Evolutionary conservation across 805 yeast genomes (phyloP).

Genomic region (Scheffersomyces lignosus): DNA sequence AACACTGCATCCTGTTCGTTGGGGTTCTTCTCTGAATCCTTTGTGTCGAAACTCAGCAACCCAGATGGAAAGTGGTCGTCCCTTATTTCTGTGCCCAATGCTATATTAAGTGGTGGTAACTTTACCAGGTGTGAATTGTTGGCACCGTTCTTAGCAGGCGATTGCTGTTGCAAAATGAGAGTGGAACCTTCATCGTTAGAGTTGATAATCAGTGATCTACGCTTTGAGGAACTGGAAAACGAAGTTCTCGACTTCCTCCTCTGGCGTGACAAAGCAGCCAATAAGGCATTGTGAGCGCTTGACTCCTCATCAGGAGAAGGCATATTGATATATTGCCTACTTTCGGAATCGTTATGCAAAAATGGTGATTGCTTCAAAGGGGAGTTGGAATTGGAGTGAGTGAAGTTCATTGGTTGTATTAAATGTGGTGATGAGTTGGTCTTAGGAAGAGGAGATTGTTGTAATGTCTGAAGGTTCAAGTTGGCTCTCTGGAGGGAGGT

Average conservation of each 20-base stretch:
- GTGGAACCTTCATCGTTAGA: slow-evolving; percentile 1
- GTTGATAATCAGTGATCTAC: background rate
- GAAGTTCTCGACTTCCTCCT: slow-evolving; percentile 24
- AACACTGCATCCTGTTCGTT: slow-evolving; percentile 56
- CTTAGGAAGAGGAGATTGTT: slow-evolving; percentile 29
- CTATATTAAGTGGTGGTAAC: slow-evolving; percentile 32
- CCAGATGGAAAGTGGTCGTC: background rate
- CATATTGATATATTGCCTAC: slow-evolving; percentile 7
- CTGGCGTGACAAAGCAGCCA: slow-evolving; percentile 40
- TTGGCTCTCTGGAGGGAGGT: slow-evolving; percentile 28
- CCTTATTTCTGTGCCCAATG: slow-evolving; percentile 9
- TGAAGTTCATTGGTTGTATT: background rate
- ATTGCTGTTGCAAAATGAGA: slow-evolving; percentile 1
- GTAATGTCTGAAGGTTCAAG: slow-evolving; percentile 37
- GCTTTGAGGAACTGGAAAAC: slow-evolving; percentile 10
- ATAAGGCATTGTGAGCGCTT: slow-evolving; percentile 47
- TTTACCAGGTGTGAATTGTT: slow-evolving; percentile 9
- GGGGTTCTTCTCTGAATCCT: slow-evolving; percentile 15
- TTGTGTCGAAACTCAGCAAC: background rate
- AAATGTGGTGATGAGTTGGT: slow-evolving; percentile 1
- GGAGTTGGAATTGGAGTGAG: slow-evolving; percentile 2
- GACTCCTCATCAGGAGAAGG: slow-evolving; percentile 40
- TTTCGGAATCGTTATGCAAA: slow-evolving; percentile 3
- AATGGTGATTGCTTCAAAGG: slow-evolving; percentile 13
- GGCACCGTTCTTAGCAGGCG: background rate